Evolutionary conservation across 2,329 filamentous ascomycete species (phyloP).

Genomic region (Diaporthe velutina): DNA sequence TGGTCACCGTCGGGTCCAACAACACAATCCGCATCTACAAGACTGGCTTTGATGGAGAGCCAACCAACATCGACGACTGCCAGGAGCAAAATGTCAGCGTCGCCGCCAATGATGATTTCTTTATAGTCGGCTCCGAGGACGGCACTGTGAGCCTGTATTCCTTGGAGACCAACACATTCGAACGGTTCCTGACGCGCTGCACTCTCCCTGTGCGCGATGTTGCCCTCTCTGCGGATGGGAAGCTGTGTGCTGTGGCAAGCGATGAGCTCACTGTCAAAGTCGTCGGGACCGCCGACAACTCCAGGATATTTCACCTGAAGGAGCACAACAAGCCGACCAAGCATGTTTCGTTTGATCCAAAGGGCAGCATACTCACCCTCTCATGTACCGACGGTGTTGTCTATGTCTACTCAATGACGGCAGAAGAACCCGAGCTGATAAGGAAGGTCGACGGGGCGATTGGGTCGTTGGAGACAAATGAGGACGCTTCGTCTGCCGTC

Average conservation of each 20-base stretch:
- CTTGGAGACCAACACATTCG: constrained; percentile 79
- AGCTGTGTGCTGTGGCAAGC: constrained; percentile 96
- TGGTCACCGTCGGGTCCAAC: constrained; percentile 94
- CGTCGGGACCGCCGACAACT: constrained; percentile 85
- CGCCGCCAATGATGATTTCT: constrained; percentile 82
- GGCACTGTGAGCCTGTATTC: constrained; percentile 96
- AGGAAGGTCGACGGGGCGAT: constrained; percentile 88
- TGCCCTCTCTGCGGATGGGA: constrained; percentile 81
- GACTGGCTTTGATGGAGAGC: constrained; percentile 92
- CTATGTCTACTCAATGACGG: constrained; percentile 88
- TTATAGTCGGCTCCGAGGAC: constrained; percentile 92
- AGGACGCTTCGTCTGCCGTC: constrained; percentile 79
- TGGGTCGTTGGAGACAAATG: constrained; percentile 80
- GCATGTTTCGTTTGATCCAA: constrained; percentile 89
- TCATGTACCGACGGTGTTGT: constrained; percentile 91
- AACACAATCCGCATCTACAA: constrained; percentile 94
- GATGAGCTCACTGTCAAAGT: constrained; percentile 94
- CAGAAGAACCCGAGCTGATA: constrained; percentile 84
- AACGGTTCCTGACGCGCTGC: constrained; percentile 84
- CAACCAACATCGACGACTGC: constrained; percentile 90
- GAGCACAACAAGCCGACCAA: constrained; percentile 92
- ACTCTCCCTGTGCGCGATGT: constrained; percentile 91
- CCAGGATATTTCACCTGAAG: constrained; percentile 80
- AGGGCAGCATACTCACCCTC: constrained; percentile 79
- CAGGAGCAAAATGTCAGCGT: constrained; percentile 88